Evolutionary conservation across 2,329 filamentous ascomycete species (phyloP).

Genomic region (Chaetomium olivaceum): DNA sequence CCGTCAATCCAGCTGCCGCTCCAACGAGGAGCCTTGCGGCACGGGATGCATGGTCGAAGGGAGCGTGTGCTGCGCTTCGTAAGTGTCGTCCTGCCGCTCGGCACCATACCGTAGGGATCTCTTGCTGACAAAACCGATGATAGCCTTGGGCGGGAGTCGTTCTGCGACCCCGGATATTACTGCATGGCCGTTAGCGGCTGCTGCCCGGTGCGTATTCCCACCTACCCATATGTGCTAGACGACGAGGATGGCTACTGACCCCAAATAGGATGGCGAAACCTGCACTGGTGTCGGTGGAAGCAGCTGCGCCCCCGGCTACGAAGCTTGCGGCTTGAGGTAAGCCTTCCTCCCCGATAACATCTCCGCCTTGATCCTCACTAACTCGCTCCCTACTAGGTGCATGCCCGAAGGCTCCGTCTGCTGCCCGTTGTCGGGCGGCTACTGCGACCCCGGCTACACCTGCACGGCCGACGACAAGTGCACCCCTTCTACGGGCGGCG

Average conservation of each 20-base stretch:
- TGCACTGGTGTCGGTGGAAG: slow-evolving; percentile 34
- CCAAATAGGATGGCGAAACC: slow-evolving; percentile 32
- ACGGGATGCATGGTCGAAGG: slow-evolving; percentile 1
- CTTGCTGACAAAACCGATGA: not conserved
- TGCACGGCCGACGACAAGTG: slow-evolving; percentile 35
- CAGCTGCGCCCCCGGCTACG: slow-evolving; percentile 30
- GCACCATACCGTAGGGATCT: not conserved
- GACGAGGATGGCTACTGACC: not conserved
- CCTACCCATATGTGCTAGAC: not conserved
- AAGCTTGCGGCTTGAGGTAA: slow-evolving; percentile 32
- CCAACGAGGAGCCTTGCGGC: not conserved
- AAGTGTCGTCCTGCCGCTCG: not conserved
- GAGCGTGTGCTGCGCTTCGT: slow-evolving; percentile 13
- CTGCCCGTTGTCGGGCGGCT: slow-evolving; percentile 33
- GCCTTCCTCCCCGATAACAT: not conserved
- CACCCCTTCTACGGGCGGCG: slow-evolving; percentile 24
- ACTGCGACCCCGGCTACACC: slow-evolving; percentile 37
- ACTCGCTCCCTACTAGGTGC: slow-evolving; percentile 30
- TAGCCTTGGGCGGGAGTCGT: not conserved
- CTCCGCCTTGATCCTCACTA: not conserved
- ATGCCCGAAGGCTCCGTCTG: slow-evolving; percentile 38
- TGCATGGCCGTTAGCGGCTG: slow-evolving; percentile 11
- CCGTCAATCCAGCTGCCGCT: slow-evolving; percentile 10
- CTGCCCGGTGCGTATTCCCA: slow-evolving; percentile 2
- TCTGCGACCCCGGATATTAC: slow-evolving; percentile 10